These are phyloP conservation scores for Stemphylium beticola DNA, from an alignment of 2,329 filamentous ascomycete genomes.

Conservation along the genomic window DNA sequence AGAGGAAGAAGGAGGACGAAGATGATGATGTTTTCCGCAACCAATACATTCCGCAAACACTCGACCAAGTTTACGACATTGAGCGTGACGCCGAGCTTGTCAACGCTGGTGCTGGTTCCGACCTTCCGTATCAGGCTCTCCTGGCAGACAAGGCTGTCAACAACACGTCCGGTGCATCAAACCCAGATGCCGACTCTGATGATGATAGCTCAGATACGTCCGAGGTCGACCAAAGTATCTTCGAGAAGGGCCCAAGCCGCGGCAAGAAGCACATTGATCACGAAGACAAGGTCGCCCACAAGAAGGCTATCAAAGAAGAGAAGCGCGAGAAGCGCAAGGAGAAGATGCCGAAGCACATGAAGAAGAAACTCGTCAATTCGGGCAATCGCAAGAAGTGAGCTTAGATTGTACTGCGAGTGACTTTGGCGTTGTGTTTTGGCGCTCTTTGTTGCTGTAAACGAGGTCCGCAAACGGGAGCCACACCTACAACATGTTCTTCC, in stretches of 20 bases:
- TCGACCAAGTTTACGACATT: conserved; percentile 95
- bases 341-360: conserved; percentile 95
- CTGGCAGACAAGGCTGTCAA: conserved; percentile 70
- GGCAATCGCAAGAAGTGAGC: conserved; percentile 66
- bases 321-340: conserved; percentile 91
- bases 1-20: conserved; percentile 68
- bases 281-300: conserved; percentile 86
- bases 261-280: conserved; percentile 79
- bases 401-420: neutral
- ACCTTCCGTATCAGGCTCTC: conserved; percentile 85
- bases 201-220: conserved; percentile 27
- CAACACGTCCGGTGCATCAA: conserved; percentile 54
- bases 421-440: neutral
- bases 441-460: neutral
- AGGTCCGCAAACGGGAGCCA: neutral
- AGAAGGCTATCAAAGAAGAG: conserved; percentile 90
- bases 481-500: conserved; percentile 79
- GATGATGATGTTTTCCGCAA: conserved; percentile 94
- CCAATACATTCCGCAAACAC: conserved; percentile 93
- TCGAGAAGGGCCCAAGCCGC: conserved; percentile 42
- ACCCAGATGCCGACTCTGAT: conserved; percentile 23
- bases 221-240: conserved; percentile 41
- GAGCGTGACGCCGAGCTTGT: conserved; percentile 87
- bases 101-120: conserved; percentile 72
- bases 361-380: conserved; percentile 80